Evolutionary conservation across 2,329 filamentous ascomycete species (phyloP).

Genomic region (Neopestalotiopsis clavispora): DNA sequence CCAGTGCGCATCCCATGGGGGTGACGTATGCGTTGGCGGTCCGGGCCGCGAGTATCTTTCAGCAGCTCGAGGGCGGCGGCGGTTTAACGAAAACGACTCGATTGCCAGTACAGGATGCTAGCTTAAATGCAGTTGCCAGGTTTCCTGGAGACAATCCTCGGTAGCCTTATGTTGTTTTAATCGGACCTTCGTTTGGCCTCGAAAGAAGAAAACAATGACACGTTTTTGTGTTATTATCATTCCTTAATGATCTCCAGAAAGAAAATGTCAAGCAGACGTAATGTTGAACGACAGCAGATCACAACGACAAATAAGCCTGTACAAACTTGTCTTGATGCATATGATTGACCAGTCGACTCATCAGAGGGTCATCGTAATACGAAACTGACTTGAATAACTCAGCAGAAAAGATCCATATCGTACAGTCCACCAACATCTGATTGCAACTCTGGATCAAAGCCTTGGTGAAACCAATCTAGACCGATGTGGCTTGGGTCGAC

Average conservation of each 20-base stretch:
- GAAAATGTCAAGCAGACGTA: too few species aligned
- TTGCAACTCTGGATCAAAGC: background rate
- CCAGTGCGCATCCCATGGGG: constrained; percentile 19
- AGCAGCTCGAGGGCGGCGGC: background rate
- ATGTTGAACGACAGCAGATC: too few species aligned
- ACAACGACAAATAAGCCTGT: too few species aligned
- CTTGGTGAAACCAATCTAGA: background rate
- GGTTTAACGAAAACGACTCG: background rate
- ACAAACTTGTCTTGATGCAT: too few species aligned
- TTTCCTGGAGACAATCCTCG: background rate
- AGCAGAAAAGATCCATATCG: constrained; percentile 4
- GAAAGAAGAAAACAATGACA: too few species aligned
- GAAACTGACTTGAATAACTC: too few species aligned
- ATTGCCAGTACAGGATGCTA: background rate
- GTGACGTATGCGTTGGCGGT: constrained; percentile 19
- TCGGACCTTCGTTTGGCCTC: too few species aligned
- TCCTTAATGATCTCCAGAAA: too few species aligned
- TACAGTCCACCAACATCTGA: background rate
- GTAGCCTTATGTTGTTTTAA: background rate
- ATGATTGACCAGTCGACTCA: too few species aligned
- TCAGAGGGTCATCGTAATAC: too few species aligned
- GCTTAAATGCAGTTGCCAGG: background rate
- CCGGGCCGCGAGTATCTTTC: constrained; percentile 14
- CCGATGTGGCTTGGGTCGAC: background rate
- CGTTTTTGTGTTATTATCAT: too few species aligned